Percentiles rank a stretch among this genome's conserved stretches.
Evolutionary conservation across 2,329 filamentous ascomycete species (phyloP).

Genomic region (Didymellaceae sp.): DNA sequence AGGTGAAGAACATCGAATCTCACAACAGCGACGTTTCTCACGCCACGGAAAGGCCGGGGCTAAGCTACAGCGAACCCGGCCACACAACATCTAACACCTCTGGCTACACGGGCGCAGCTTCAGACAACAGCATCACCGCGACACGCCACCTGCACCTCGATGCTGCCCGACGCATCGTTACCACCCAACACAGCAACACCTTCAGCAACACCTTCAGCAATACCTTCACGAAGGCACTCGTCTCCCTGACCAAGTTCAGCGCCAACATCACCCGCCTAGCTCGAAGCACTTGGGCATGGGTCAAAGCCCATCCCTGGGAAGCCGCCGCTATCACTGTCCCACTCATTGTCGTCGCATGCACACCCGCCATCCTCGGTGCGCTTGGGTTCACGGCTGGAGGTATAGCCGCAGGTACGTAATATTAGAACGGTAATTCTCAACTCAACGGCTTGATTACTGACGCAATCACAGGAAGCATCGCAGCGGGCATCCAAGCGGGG

Average conservation of each 20-base stretch:
- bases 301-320: not conserved
- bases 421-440: not conserved
- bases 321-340: not conserved
- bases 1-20: too few relatives aligned
- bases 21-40: too few relatives aligned
- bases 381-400: not conserved
- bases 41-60: too few relatives aligned
- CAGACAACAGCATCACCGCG: not conserved
- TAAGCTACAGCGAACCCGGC: too few relatives aligned
- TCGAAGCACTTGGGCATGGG: not conserved
- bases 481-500: conserved; percentile 28
- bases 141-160: not conserved
- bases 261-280: not conserved
- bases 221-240: too few relatives aligned
- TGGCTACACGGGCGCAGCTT: too few relatives aligned
- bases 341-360: not conserved
- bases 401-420: not conserved
- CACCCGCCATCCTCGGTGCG: not conserved
- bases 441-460: not conserved
- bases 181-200: too few relatives aligned
- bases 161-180: not conserved
- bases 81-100: not conserved
- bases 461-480: conserved; percentile 25
- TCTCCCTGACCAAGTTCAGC: not conserved
- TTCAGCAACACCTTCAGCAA: too few relatives aligned